Base-by-base conservation (phyloP, 1,284 basidiomycete genomes). In the Marasmius oreades region DNA sequence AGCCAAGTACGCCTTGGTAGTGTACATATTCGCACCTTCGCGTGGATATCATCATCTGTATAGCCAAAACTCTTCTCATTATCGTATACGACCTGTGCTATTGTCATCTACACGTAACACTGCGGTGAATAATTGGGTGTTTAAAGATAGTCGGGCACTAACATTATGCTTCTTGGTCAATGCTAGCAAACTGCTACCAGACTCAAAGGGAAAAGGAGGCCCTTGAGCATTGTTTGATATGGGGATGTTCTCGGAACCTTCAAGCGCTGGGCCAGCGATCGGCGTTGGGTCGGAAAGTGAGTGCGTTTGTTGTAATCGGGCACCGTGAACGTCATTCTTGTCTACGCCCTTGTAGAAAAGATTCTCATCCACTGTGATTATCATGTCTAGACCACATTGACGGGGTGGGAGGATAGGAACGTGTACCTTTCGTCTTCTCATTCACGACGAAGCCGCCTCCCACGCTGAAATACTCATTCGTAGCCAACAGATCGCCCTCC, bases 301-400 rank as follows among this genome's bases (percentile, higher is more conserved):
- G 65, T 88, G 84, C 5, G 74, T 77, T 63, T 92, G 90, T 61
- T 91, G 84, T 24, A 93, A 74, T 31, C 95, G 82, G 24, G 89
- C 87, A 20, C 83, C 84, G 54, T 90, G 87, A 5, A 95, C 95
- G 11, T 79, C 78, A 51, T 77, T 75, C 68, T 94, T 92, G 67
- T 94, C 84, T n/a, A 95, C 90, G n/a, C 92, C 87, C 69, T 94
- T 94, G 79, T 98, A 98, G 70, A 93, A 98, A 61, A 98, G 70
- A 69, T 98, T 98, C 73, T 98, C 95, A 65, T 93, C 88, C 63
- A 91, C 86, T 91, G 69, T 12, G 37, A 43, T 26, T 22, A 24
- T 44, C 45, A 34, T 36, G 34, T 12, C 14, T 5, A 24, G 48
- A 12, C 23, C 33, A 34, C 12, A 46, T 26, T 26, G 43, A 18